These are phyloP conservation scores for Penicillium sp. DNA, from an alignment of 2,329 filamentous ascomycete species.

Conservation along the genomic window DNA sequence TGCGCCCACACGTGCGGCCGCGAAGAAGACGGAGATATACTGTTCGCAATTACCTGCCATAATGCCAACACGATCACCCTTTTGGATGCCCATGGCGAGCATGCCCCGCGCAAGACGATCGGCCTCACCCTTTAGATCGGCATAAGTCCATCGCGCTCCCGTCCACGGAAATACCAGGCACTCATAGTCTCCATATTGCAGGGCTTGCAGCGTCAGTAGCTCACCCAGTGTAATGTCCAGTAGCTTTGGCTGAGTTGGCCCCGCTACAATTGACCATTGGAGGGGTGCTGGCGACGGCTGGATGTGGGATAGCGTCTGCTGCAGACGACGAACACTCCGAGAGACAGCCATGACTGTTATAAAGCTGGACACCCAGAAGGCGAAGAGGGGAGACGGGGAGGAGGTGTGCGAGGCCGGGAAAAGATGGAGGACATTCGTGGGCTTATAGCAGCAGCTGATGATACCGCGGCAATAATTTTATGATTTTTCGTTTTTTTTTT, in stretches of 20 bases:
- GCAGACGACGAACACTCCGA: conserved; percentile 37
- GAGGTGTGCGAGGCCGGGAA: conserved; percentile 2
- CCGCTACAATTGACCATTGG: conserved; percentile 66
- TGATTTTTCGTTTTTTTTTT: not conserved
- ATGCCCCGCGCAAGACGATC: conserved; percentile 69
- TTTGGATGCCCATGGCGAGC: conserved; percentile 68
- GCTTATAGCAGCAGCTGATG: conserved; percentile 23
- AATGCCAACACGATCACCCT: conserved; percentile 74
- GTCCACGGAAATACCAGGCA: conserved; percentile 79
- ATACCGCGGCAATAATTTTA: conserved; percentile 16
- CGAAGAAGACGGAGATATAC: conserved; percentile 73
- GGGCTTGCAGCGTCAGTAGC: conserved; percentile 72
- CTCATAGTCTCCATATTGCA: conserved; percentile 69
- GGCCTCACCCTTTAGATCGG: conserved; percentile 67
- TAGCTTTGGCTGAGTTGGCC: conserved; percentile 71
- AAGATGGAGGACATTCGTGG: conserved; percentile 13
- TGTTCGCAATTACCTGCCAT: conserved; percentile 70
- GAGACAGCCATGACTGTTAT: conserved; percentile 31
- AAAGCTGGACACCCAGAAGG: not conserved
- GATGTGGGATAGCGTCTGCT: conserved; percentile 41
- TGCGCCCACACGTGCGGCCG: conserved; percentile 68
- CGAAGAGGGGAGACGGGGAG: not conserved
- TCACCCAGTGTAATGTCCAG: conserved; percentile 75
- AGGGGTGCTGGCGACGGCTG: conserved; percentile 26
- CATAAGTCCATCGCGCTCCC: conserved; percentile 74